Percentiles rank a stretch among this genome's conserved stretches.
Conservation (phyloP, 2,329 filamentous ascomycete genomes). For the Daldinia sp. region DNA sequence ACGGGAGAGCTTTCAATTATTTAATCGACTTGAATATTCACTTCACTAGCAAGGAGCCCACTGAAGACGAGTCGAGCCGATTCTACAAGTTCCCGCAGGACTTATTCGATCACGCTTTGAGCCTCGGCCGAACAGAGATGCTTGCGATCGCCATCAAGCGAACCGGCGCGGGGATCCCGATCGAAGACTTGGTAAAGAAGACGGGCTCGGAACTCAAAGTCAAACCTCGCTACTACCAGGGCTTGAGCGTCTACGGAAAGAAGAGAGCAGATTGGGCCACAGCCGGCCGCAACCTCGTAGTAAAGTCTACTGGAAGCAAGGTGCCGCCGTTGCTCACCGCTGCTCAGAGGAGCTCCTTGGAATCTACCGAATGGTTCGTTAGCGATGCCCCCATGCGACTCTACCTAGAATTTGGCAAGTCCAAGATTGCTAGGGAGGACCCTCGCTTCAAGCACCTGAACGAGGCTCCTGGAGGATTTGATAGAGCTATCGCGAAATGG, state of each 20-base stretch:
- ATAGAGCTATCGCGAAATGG: slow-evolving; percentile 69
- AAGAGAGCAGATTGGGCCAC: slow-evolving; percentile 74
- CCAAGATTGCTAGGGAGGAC: slow-evolving; percentile 68
- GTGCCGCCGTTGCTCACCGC: slow-evolving; percentile 69
- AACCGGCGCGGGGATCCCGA: slow-evolving; percentile 73
- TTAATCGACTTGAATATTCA: slow-evolving; percentile 64
- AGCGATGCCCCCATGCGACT: slow-evolving; percentile 72
- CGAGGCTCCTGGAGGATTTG: slow-evolving; percentile 67
- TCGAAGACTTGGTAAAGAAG: slow-evolving; percentile 71
- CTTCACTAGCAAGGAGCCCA: slow-evolving; percentile 52
- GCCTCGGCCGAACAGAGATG: slow-evolving; percentile 61
- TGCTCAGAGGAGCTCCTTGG: slow-evolving; percentile 65
- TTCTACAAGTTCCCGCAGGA: slow-evolving; percentile 52
- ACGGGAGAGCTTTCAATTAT: slow-evolving; percentile 62
- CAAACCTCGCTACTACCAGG: slow-evolving; percentile 78
- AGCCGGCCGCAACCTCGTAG: slow-evolving; percentile 60
- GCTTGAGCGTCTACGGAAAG: slow-evolving; percentile 68
- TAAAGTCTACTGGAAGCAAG: slow-evolving; percentile 51
- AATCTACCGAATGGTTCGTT: slow-evolving; percentile 79
- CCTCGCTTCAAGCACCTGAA: slow-evolving; percentile 68
- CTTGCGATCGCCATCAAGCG: slow-evolving; percentile 71
- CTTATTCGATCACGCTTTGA: slow-evolving; percentile 56
- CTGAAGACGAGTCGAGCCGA: slow-evolving; percentile 46
- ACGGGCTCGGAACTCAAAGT: slow-evolving; percentile 69
- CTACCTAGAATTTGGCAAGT: slow-evolving; percentile 72